Evolutionary conservation across 306 rosid species (phyloP), one percentile per base, ranked within the genome.

Genomic region (Begonia masoniana): DNA sequence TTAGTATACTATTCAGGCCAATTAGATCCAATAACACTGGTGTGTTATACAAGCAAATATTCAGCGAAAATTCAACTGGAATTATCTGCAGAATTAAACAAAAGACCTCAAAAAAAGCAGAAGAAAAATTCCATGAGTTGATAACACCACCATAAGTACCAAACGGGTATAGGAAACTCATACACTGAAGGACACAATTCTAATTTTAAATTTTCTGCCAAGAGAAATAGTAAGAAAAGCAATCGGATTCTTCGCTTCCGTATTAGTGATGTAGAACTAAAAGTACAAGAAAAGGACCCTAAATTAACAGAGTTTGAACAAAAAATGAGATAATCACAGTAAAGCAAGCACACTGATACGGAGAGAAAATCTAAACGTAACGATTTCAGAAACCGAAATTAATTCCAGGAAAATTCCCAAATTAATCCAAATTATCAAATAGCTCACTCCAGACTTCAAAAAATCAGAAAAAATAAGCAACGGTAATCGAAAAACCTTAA

Each of bases 391-490:
- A 62, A 68, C 46, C 64, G 68, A 61, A 54, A 62, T 21, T 21
- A 21, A 21, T 36, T 35, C 55, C 50, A 36, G 2, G 24, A 23
- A 58, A 77, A 70, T 54, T 56, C 71, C 19, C 19, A 17, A 17
- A 17, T 17, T 17, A 17, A 17, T 17, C 16, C 39, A 73, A 64
- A 68, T 54, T 55, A 68, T 48, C 31, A 10, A 35, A 66, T 62
- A 55, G 21, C 24, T 50, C 59, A 66, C 54, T 51, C 55, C 66
- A 62, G 77, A 60, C 49, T 50, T 13, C 71, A 26, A 52, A 16
- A 64, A 50, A 80, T 61, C 54, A 68, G n/a, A 63, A 50, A 68
- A 61, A 61, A 68, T 60, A 65, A 43, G 19, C 45, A 8, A 8
- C 57, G 65, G 69, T 57, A 58, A 62, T 54, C 1, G 15, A 51